Evolutionary conservation across 257 asterid species (phyloP).

Genomic region (Lantana camara): DNA sequence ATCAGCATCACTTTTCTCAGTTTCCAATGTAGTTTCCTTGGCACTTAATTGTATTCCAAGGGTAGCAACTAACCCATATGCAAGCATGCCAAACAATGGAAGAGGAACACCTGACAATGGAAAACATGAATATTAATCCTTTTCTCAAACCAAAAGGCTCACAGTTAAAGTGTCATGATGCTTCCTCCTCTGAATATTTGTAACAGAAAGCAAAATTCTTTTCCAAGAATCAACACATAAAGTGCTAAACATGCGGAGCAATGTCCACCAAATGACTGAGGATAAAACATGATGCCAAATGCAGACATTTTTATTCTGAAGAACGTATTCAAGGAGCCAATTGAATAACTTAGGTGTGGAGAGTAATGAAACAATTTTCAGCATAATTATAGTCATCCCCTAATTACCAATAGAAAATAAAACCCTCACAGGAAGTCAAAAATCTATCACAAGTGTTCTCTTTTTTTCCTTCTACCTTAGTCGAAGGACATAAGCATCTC

Average conservation of each 20-base stretch:
- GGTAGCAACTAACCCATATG: conserved; percentile 77
- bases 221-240: not conserved
- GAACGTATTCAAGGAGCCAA: conserved; percentile 14
- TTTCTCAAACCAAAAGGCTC: conserved; percentile 22
- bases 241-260: conserved; percentile 7
- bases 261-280: conserved; percentile 17
- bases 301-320: not conserved
- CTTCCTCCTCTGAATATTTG: conserved; percentile 20
- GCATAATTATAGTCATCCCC: not conserved
- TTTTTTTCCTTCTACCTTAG: not conserved
- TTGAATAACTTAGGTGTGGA: not conserved
- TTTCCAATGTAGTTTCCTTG: conserved; percentile 41
- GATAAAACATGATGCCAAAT: conserved; percentile 10
- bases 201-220: conserved; percentile 2
- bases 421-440: not conserved
- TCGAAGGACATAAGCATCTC: not conserved
- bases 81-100: conserved; percentile 85
- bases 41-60: conserved; percentile 65
- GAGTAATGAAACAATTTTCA: not conserved
- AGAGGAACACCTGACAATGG: conserved; percentile 81
- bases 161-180: conserved; percentile 8
- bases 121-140: conserved; percentile 27
- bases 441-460: not conserved
- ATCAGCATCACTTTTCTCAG: conserved; percentile 54
- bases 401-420: conserved; percentile 1